phyloP scores from a whole-genome alignment of 164 flowering plant genomes.

The Magnolia changhungtana region DNA sequence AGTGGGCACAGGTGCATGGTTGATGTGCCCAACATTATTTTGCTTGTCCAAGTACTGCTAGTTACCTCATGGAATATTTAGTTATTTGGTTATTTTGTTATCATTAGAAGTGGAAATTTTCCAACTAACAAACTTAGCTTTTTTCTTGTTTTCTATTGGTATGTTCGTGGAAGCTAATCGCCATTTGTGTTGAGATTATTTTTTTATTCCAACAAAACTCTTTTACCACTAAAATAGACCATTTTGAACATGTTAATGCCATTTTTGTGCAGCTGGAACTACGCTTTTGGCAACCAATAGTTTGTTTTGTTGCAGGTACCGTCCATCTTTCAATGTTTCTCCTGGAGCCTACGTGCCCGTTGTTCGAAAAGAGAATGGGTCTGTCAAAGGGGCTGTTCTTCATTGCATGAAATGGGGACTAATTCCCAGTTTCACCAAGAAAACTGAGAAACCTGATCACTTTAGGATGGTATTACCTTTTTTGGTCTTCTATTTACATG shows the following conservation, averaged over 20 bases:
- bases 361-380: slow-evolving; percentile 50
- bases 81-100: no score
- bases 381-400: slow-evolving; percentile 42
- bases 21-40: neutral
- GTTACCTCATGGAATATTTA: no score
- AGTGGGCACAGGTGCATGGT: neutral
- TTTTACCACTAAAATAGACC: no score
- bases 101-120: no score
- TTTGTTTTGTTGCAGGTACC: slow-evolving; percentile 46
- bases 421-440: slow-evolving; percentile 88
- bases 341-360: slow-evolving; percentile 82
- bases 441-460: slow-evolving; percentile 79
- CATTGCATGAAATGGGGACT: slow-evolving; percentile 99
- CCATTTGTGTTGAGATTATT: neutral
- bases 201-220: neutral
- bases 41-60: neutral
- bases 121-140: no score
- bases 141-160: no score
- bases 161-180: neutral
- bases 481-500: neutral
- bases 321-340: slow-evolving; percentile 68
- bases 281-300: neutral
- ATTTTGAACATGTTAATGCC: neutral
- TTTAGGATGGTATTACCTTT: slow-evolving; percentile 63
- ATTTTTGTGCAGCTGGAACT: neutral